phyloP scores from a whole-genome alignment of 1,284 basidiomycete species.

The Coniferiporia sulphurascens region DNA sequence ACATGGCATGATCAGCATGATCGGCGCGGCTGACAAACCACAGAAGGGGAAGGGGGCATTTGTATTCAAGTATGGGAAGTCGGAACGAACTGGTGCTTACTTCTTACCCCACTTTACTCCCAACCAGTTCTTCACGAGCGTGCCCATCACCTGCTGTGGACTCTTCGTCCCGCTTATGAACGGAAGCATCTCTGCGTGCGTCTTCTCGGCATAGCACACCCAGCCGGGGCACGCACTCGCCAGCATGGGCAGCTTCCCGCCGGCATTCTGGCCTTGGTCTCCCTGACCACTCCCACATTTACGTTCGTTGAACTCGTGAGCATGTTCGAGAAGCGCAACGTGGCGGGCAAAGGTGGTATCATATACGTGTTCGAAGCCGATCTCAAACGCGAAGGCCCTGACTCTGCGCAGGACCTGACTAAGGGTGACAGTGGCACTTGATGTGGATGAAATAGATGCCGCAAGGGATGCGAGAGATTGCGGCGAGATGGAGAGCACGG shows the following conservation, averaged over 20 bases:
- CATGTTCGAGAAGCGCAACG: slow-evolving; percentile 78
- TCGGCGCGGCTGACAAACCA: not conserved
- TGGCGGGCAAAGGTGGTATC: slow-evolving; percentile 96
- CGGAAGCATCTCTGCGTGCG: slow-evolving; percentile 90
- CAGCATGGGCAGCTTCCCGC: slow-evolving; percentile 74
- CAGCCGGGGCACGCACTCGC: slow-evolving; percentile 97
- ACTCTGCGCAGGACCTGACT: slow-evolving; percentile 66
- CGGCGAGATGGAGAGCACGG: slow-evolving; percentile 86
- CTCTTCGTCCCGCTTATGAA: slow-evolving; percentile 88
- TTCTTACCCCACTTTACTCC: slow-evolving; percentile 55
- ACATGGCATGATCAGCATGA: not conserved
- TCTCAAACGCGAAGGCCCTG: slow-evolving; percentile 49
- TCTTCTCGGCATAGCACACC: slow-evolving; percentile 99
- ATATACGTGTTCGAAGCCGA: slow-evolving; percentile 76
- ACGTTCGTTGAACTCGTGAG: slow-evolving; percentile 78
- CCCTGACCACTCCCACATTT: slow-evolving; percentile 25
- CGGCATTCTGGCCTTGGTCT: slow-evolving; percentile 17
- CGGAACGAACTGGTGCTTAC: slow-evolving; percentile 41
- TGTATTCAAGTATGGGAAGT: not conserved
- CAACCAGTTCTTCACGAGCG: slow-evolving; percentile 86
- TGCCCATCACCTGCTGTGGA: slow-evolving; percentile 92
- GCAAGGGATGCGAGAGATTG: slow-evolving; percentile 90
- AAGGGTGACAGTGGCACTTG: slow-evolving; percentile 45
- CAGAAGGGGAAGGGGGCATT: too few relatives aligned
- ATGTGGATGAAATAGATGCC: slow-evolving; percentile 55